Evolutionary conservation across 345 rosid genomes (phyloP).

Genomic region (Moringa oleifera): DNA sequence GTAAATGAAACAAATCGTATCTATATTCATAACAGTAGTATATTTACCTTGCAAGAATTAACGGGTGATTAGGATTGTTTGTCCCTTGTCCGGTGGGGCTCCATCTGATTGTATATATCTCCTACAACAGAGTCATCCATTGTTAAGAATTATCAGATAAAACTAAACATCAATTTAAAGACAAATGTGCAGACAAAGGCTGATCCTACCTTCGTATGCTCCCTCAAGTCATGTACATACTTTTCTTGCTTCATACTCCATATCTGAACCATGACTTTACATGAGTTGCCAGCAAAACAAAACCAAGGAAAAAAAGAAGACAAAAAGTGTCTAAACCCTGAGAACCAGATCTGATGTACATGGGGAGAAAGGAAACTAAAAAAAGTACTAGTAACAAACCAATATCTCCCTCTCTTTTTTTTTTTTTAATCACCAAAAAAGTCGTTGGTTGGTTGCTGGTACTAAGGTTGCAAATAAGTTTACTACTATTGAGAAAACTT

Average conservation of each 20-base stretch:
- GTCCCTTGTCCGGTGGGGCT: constrained; percentile 93
- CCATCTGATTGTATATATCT: constrained; percentile 91
- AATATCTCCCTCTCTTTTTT: too few species aligned
- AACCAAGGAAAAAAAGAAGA: neutral
- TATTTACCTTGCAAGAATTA: constrained; percentile 76
- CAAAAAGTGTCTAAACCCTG: neutral
- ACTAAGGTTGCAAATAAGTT: neutral
- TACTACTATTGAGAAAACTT: constrained; percentile 4
- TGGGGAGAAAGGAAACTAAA: too few species aligned
- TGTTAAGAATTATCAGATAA: neutral
- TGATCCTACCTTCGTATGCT: constrained; percentile 58
- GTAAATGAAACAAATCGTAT: too few species aligned
- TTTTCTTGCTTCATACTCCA: constrained; percentile 81
- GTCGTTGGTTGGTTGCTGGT: too few species aligned
- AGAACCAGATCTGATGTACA: neutral
- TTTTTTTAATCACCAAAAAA: too few species aligned
- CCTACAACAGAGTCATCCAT: constrained; percentile 38
- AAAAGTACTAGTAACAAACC: neutral
- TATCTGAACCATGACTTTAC: constrained; percentile 37
- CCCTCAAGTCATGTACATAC: constrained; percentile 79
- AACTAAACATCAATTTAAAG: neutral
- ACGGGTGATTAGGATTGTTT: constrained; percentile 85
- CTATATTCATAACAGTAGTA: neutral
- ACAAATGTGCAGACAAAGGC: neutral
- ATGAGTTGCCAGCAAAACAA: constrained; percentile 8